Evolutionary conservation across 129 eudicot species (phyloP).

Genomic region (Flaveria robusta): DNA sequence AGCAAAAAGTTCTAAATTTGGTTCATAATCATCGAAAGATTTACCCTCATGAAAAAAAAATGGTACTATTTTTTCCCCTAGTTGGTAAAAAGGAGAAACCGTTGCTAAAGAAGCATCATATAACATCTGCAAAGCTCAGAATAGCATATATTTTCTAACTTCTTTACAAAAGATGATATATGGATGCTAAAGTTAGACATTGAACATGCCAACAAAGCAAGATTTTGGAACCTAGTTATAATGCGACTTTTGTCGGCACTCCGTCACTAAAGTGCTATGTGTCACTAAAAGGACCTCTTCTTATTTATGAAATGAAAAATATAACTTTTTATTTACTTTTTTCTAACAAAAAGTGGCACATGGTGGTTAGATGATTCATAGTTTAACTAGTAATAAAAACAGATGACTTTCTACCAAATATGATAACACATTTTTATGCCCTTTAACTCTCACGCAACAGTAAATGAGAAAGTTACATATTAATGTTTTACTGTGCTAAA

Average conservation of each 20-base stretch:
- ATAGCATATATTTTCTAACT: constrained; percentile 4
- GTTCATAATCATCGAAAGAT: no score
- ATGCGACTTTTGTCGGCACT: constrained; percentile 8
- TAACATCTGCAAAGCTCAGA: constrained; percentile 11
- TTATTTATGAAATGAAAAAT: constrained; percentile 28
- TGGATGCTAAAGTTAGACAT: constrained; percentile 16
- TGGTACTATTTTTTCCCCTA: background rate
- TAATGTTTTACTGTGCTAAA: background rate
- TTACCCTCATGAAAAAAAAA: background rate
- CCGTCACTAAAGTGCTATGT: constrained; percentile 16
- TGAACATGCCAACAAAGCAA: constrained; percentile 12
- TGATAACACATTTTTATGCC: background rate
- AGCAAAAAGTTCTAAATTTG: no score
- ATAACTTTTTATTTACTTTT: constrained; percentile 20
- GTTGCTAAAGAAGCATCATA: constrained; percentile 2
- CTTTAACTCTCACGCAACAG: background rate
- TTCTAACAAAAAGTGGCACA: constrained; percentile 6
- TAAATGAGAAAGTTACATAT: background rate
- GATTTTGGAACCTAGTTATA: constrained; percentile 25
- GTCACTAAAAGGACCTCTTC: background rate
- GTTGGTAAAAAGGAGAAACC: background rate
- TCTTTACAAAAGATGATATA: background rate
- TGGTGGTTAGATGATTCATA: background rate
- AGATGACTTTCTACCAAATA: background rate
- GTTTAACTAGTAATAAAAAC: background rate